phyloP scores from a whole-genome alignment of 164 flowering plant genomes.

The Malania oleifera region DNA sequence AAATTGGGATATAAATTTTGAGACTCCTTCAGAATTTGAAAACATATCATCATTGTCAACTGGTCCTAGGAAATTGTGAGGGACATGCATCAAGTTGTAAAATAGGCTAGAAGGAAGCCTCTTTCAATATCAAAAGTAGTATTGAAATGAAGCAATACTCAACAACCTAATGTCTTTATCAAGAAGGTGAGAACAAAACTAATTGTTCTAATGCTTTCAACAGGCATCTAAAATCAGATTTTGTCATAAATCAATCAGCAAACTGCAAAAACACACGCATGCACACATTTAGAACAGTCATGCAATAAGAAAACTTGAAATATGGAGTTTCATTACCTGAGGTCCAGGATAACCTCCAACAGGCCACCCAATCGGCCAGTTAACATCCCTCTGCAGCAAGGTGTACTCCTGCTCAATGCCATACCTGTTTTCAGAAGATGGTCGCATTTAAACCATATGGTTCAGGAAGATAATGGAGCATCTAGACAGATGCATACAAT shows the following conservation, averaged over 20 bases:
- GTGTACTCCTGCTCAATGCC: slow-evolving; percentile 9
- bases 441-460: not conserved
- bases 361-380: slow-evolving; percentile 11
- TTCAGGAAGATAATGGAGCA: not conserved
- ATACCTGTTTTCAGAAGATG: not conserved
- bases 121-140: no score
- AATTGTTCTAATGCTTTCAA: not conserved
- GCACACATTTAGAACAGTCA: not conserved
- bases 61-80: no score
- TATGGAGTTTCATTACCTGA: not conserved
- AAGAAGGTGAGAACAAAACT: not conserved
- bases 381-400: slow-evolving; percentile 4
- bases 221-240: no score
- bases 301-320: not conserved
- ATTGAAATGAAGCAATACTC: no score
- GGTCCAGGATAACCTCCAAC: slow-evolving; percentile 7
- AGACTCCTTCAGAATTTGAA: no score
- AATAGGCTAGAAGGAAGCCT: no score
- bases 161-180: no score
- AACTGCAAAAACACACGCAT: not conserved
- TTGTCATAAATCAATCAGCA: not conserved
- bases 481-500: not conserved
- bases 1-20: no score
- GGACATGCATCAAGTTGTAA: no score
- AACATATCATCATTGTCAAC: no score